Percentiles rank a stretch among this genome's conserved stretches.
Conservation (phyloP, 345 rosid species). For the Eucalyptus marginata region DNA sequence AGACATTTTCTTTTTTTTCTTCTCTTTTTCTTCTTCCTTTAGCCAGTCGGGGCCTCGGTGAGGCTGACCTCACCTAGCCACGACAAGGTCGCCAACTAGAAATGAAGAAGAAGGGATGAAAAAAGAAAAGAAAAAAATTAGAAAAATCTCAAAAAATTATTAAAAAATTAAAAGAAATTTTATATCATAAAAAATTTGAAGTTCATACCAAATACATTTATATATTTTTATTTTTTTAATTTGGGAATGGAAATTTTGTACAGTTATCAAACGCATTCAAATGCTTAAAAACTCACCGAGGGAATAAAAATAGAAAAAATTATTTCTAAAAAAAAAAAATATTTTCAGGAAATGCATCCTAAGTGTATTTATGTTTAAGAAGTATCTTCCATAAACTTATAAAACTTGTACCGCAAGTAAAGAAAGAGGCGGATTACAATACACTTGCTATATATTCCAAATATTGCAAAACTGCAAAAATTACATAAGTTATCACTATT, state of each 20-base stretch:
- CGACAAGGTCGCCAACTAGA: accelerated
- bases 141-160: no score
- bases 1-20: no score
- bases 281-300: accelerated
- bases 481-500: neutral
- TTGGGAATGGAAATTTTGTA: accelerated
- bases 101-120: no score
- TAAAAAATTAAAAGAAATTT: no score
- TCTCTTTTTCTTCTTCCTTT: no score
- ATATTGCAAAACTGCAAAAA: neutral
- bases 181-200: no score
- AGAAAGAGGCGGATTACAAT: neutral
- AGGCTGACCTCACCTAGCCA: no score
- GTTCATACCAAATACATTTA: no score
- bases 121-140: no score
- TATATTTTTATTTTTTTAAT: no score
- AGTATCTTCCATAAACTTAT: neutral
- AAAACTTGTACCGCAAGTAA: neutral
- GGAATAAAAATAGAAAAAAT: no score
- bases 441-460: neutral
- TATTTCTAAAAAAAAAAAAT: no score
- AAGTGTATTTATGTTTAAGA: neutral
- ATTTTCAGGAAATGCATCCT: accelerated
- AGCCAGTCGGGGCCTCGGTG: accelerated
- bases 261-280: accelerated